Base-by-base conservation (phyloP, 1,139 yeast genomes). In the Yamadazyma jaroonii region DNA sequence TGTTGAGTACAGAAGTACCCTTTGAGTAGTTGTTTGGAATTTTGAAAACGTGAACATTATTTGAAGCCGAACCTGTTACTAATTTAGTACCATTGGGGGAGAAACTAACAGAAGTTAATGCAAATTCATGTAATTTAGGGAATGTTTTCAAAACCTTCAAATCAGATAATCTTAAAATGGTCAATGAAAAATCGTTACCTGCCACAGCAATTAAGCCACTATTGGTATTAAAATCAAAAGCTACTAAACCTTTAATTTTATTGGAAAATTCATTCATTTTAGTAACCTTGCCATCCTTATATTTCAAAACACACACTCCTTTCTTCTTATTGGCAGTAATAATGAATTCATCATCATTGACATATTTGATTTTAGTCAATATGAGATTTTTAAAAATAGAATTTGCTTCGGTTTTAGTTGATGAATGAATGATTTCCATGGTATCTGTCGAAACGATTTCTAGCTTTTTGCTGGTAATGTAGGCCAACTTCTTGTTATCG, bases 31-130 rank as follows among this genome's bases (percentile, higher is more conserved):
- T 71, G n/a, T 61, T 61, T 3, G 94, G 90, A 17, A 87, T 57
- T 41, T 67, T 71, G 42, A 80, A 63, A 6, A 88, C 79, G 46
- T 74, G 78, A 29, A 89, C 74, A 1, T 88, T 74, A 44, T 85
- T 84, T 2, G 95, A 87, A 2, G 94, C 95, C 33, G 95, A 84
- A 0, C 82, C 84, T 11, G 90, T 77, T 1, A 90, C 95, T 35
- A 89, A 63, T 39, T 74, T 47, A 29, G 74, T 64, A 10, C 92
- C 90, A 49, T 79, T 74, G 8, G 87, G 83, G 11, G 87, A 81
- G 43, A 89, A 79, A 0, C 79, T 68, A 9, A 87, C 77, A 35
- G 78, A 73, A 0, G 97, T 90, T 37, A 90, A 81, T 9, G 96
- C 92, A 59, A 87, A 85, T 7, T 74, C 67, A 57, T 90, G 97